Conservation (phyloP, 352 stramenopile genomes). For the Hyaloperonospora arabidopsidis region DNA sequence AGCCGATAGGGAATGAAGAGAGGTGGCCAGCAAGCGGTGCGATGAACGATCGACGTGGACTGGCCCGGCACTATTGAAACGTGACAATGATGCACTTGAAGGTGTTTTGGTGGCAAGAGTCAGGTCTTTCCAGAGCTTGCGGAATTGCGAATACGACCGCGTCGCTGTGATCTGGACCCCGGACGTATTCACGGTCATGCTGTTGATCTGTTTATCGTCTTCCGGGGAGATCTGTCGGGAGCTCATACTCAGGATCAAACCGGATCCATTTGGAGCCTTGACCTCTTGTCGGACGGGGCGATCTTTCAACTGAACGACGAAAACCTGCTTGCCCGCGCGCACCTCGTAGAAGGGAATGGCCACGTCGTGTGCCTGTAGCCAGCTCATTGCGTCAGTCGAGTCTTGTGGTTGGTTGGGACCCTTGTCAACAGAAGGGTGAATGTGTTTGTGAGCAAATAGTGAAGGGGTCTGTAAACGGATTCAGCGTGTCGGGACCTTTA, state of each 20-base stretch:
- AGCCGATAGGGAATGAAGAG: conserved; percentile 10
- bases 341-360: conserved; percentile 22
- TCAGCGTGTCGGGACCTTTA: background rate
- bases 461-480: conserved; percentile 4
- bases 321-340: conserved; percentile 12
- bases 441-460: conserved; percentile 17
- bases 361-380: conserved; percentile 47
- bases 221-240: conserved; percentile 19
- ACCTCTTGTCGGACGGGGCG: conserved; percentile 24
- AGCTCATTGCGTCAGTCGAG: conserved; percentile 37
- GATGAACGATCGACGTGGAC: conserved; percentile 1
- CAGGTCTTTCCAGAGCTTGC: conserved; percentile 46
- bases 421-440: conserved; percentile 15
- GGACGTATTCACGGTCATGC: conserved; percentile 7
- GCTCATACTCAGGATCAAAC: conserved; percentile 23
- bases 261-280: conserved; percentile 24
- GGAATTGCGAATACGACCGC: conserved; percentile 59
- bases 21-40: conserved; percentile 11
- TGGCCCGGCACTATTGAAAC: conserved; percentile 8
- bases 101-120: conserved; percentile 35
- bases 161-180: conserved; percentile 20
- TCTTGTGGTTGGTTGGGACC: conserved; percentile 9
- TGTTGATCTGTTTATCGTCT: conserved; percentile 16
- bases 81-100: conserved; percentile 16
- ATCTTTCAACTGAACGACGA: conserved; percentile 26